These are phyloP conservation scores for Meripilus lineatus DNA, from an alignment of 1,284 basidiomycete genomes.

Conservation along the genomic window DNA sequence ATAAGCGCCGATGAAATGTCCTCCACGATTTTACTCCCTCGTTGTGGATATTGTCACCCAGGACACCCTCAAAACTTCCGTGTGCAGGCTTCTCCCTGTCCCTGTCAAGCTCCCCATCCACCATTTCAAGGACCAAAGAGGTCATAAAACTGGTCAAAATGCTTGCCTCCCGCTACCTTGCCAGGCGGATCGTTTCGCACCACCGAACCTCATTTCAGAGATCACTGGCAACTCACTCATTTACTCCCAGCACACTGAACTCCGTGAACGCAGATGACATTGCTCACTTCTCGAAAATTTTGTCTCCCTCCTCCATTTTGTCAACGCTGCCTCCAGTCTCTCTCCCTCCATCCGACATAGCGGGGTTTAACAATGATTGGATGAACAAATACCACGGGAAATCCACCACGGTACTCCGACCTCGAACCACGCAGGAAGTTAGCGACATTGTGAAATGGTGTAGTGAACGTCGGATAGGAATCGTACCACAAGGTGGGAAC, in stretches of 20 bases:
- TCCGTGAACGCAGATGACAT: conserved; percentile 53
- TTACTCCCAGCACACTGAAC: conserved; percentile 29
- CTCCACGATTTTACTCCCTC: no score
- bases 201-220: no score
- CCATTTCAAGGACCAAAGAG: background rate
- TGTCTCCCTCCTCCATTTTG: conserved; percentile 55
- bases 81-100: background rate
- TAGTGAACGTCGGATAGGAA: conserved; percentile 71
- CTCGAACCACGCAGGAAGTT: conserved; percentile 85
- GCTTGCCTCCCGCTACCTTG: conserved; percentile 1
- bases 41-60: no score
- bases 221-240: conserved; percentile 13
- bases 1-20: no score
- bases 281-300: conserved; percentile 56
- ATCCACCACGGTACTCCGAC: conserved; percentile 84
- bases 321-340: conserved; percentile 55
- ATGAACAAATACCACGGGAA: conserved; percentile 93
- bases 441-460: conserved; percentile 86
- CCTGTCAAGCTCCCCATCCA: background rate
- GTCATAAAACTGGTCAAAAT: background rate
- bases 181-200: conserved; percentile 8
- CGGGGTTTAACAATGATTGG: conserved; percentile 90
- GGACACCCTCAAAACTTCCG: background rate
- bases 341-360: conserved; percentile 61
- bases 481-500: conserved; percentile 98